Base-by-base conservation (phyloP, 1,284 basidiomycete genomes). In the Phenoliferia sp. region DNA sequence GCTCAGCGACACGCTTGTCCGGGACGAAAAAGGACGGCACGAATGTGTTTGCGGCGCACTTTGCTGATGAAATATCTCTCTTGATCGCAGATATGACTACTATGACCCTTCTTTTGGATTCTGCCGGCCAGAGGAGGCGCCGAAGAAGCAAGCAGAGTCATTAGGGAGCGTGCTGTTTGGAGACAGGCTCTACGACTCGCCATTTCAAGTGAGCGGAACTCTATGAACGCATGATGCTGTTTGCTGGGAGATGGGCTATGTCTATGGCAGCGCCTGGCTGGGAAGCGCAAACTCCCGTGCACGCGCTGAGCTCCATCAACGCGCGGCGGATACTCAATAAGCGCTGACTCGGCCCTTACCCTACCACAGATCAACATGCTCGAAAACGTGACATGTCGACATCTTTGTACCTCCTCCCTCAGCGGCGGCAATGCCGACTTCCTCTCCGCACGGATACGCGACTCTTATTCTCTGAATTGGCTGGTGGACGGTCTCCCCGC, bases 401-500 rank as follows among this genome's bases (percentile, higher is more conserved):
- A 84, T 16, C 84, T 98, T 3, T 98, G 95, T 79, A 82, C 81
- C 32, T 79, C 83, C 15, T 80, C 82, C 32, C 83, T 96, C 17
- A 83, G 86, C 0, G 81, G 82, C 26, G 85, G 89, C 67, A 89
- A 95, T 72, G 88, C 89, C 26, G 87, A 85, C 70, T 96, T 96
- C 79, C 88, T 98, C 78, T 96, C 96, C 75, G 88, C 90, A 67
- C 88, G 92, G 61, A 95, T 98, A 77, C 84, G 84, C 58, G 92
- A 97, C 78, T 90, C 94, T 77, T 98, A 97, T 77, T 92, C 92
- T 0, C 81, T 97, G 70, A 97, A 97, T 77, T 95, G 94, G 88
- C 87, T 98, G 64, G 83, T 98, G 57, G 94, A 98, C 76, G 94
- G 94, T 3, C 84, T 98, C 44, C 95, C 95, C 4, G 92, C 90